These are phyloP conservation scores for Cornus florida DNA, from an alignment of 148 eudicot genomes.

Conservation along the genomic window DNA sequence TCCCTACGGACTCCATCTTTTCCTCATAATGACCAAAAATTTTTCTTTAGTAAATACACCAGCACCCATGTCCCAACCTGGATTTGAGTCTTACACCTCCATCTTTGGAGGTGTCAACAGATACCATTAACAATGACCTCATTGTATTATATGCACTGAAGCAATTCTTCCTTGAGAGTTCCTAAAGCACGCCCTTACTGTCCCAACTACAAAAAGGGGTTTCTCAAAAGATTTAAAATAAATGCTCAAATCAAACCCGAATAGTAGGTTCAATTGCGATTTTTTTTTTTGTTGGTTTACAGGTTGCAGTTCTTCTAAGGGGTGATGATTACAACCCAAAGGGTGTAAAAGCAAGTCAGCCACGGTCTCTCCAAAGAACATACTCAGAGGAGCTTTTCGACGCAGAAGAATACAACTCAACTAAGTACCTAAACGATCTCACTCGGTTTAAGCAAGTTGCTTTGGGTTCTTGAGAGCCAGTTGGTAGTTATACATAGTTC, in stretches of 20 bases:
- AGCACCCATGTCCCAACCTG: too few relatives aligned
- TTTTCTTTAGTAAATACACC: too few relatives aligned
- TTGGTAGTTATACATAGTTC: background rate
- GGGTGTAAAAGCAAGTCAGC: constrained; percentile 19
- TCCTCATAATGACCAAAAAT: too few relatives aligned
- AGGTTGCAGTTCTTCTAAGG: constrained; percentile 58
- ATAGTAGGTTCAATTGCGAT: background rate
- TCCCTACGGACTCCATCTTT: too few relatives aligned
- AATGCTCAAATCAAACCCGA: background rate
- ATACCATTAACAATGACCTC: too few relatives aligned
- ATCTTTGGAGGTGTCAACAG: too few relatives aligned
- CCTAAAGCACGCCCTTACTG: background rate
- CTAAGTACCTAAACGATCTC: constrained; percentile 50
- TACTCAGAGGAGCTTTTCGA: constrained; percentile 72
- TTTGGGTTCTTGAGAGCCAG: constrained; percentile 26
- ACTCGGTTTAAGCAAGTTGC: constrained; percentile 47
- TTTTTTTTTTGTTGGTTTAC: constrained; percentile 11
- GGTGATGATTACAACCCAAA: constrained; percentile 30
- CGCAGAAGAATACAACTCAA: constrained; percentile 72
- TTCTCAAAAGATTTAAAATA: background rate
- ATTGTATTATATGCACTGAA: background rate
- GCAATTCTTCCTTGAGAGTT: background rate
- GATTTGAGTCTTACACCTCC: too few relatives aligned
- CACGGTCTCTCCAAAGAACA: constrained; percentile 43
- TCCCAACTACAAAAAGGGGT: background rate